Conservation (phyloP, 225 moss, liverwort and hornwort genomes). For the Lunularia cruciata region DNA sequence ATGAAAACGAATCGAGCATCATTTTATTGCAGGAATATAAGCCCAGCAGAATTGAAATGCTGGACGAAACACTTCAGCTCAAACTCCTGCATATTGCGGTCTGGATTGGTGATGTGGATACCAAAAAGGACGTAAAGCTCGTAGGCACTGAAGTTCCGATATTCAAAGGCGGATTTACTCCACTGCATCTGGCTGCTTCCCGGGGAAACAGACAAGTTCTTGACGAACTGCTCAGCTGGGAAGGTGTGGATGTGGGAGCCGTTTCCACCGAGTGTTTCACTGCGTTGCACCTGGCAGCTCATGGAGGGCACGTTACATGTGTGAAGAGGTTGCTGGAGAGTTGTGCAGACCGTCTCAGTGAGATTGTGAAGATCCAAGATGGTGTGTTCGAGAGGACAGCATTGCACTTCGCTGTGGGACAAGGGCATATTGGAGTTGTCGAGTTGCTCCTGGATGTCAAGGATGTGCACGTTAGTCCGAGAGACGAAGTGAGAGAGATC, state of each 20-base stretch:
- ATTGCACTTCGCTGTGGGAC: neutral
- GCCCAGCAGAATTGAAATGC: no score
- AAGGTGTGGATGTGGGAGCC: neutral
- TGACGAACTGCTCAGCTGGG: neutral
- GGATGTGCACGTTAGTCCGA: no score
- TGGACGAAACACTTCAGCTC: neutral
- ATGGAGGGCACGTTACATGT: neutral
- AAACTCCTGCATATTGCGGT: neutral
- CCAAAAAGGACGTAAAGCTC: neutral
- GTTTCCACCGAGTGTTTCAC: neutral
- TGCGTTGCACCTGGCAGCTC: neutral
- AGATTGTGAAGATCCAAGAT: neutral
- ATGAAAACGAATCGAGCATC: no score
- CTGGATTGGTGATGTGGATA: slow-evolving; percentile 6
- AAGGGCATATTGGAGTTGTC: no score
- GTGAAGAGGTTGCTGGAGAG: neutral
- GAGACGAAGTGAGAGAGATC: no score
- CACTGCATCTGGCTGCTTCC: slow-evolving; percentile 13
- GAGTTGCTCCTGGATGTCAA: no score
- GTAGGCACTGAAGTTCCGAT: neutral
- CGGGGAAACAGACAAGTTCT: neutral
- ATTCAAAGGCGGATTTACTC: neutral
- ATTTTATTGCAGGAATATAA: no score
- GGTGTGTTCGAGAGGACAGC: neutral
- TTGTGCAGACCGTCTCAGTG: no score